Base-by-base conservation (phyloP, 2,329 filamentous ascomycete species). In the Trichoderma sp. region DNA sequence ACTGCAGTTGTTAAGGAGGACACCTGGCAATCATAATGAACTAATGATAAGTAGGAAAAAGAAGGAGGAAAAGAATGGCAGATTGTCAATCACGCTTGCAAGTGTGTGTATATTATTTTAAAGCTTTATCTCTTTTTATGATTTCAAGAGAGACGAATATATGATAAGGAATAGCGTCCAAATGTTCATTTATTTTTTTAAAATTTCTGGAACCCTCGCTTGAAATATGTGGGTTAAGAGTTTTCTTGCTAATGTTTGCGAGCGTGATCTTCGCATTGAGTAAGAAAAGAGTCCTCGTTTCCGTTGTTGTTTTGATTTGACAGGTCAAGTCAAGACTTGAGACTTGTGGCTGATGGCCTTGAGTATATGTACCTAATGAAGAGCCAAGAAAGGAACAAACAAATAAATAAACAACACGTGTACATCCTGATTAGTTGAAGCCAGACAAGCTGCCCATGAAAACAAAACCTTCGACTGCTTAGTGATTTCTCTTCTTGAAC, bases 1-100 rank as follows among this genome's bases (percentile, higher is more conserved):
- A 76, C 74, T 11, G 72, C 71, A 27, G 76, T 71, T 3, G 73
- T 73, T 37, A 72, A 74, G 72, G 71, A 72, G 19, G 78, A 80
- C 31, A 72, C 27, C 33, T 80, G 78, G 78, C 77, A 78, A 68
- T 73, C 63, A 63, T 69, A 52, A 49, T 37, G 40, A 43, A 10
- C 19, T 43, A 43, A 43, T 43, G 1, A 13, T 24, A 13, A 11
- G 8, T 27, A 11, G 21, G 52, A n/a, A 16, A 19, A 4, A 49
- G 47, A n/a, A 49, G 4, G n/a, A 49, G n/a, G n/a, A 49, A 49
- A 11, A 24, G n/a, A 43, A 47, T 29, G 29, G 59, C 33, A 63
- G 47, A 63, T 63, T 52, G 47, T 35, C 21, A 55, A 43, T 53
- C 47, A 53, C 47, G 57, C 35, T 13, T 49, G 27, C 14, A 47